Evolutionary conservation across 352 stramenopile genomes (phyloP), one percentile per base, ranked within the genome.

Genomic region (Globisporangium canariense): DNA sequence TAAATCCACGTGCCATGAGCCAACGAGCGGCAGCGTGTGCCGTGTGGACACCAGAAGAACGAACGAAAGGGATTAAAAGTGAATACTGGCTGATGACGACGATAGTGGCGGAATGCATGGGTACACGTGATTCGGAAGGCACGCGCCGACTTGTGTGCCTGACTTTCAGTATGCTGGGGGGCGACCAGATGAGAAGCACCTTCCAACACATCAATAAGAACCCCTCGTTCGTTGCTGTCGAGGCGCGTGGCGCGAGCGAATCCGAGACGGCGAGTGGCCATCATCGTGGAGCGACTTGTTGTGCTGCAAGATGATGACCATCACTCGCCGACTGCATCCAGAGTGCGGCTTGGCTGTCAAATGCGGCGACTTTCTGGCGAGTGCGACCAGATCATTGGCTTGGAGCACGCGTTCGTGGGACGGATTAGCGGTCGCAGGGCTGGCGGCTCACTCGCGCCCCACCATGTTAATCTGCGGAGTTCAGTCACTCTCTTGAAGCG

Each of bases 11-110:
- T 58, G 51, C 51, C 51, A 30, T 18, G 18, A 58, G 51, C 51
- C 51, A 58, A 58, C 51, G 4, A 5, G 18, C 49, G 16, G 11
- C 2, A 11, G 28, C 51, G n/a, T 11, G 51, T 25, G 28, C 22
- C n/a, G 47, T 40, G 16, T 10, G 8, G 13, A n/a, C 6, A 28
- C 25, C 16, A 20, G 5, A 47, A 8, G 13, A 28, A 38, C 7
- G 6, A 22, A 20, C 16, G 10, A 9, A 41, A 41, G 51, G 40
- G 30, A 58, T 38, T 28, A 58, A 58, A 58, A 36, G 32, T 36
- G 32, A n/a, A 58, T 11, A 18, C 51, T 58, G 51, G 30, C 18
- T 58, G 51, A 58, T 9, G 51, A 58, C 51, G 51, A 58, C 41
- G 30, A 9, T 32, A 9, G 41, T 6, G 38, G 10, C 11, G 38